Evolutionary conservation across 331 rosid genomes (phyloP), one percentile per base, ranked within the genome.

Genomic region (Rhamnella rubrinervis): DNA sequence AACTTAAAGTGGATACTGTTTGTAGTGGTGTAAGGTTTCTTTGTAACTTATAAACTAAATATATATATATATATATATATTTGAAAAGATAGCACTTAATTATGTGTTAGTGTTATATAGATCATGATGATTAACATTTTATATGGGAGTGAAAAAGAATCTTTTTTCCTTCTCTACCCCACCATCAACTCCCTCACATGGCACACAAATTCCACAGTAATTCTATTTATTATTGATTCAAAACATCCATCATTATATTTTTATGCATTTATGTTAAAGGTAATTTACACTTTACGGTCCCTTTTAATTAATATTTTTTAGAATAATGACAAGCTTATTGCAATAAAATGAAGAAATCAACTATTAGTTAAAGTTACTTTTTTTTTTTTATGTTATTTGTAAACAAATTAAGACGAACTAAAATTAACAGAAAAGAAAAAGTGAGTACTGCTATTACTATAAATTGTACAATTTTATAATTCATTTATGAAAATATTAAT

Each of bases 1-100:
- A 63, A 55, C 65, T 50, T 57, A 38, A 49, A 62, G 79, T 40
- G 67, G 78, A 59, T 68, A 51, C 56, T 73, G 23, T 40, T 78
- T 57, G n/a, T 63, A 73, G 79, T 78, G 75, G 75, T 57, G 65
- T 35, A 21, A 38, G 66, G 67, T 70, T 67, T 67, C 71, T 78
- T 72, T 63, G 49, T 37, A 61, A 58, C 66, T 28, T 41, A 55
- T 26, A 49, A 67, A n/a, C 26, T 11, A 8, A 56, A 19, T 60
- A 71, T n/a, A 66, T 60, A 23, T 23, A 23, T 23, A 23, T 23
- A 23, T 23, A 23, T 23, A 23, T 60, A 71, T n/a, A 66, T 60
- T 18, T 51, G 39, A 55, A 64, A 70, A 70, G 58, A 62, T 60
- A 6, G 26, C 65, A 64, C 39, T 44, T 71, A 59, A 59, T 68